Evolutionary conservation across 352 stramenopile species (phyloP), one percentile per base, ranked within the genome.

Genomic region (Phytopythium ostracodes): DNA sequence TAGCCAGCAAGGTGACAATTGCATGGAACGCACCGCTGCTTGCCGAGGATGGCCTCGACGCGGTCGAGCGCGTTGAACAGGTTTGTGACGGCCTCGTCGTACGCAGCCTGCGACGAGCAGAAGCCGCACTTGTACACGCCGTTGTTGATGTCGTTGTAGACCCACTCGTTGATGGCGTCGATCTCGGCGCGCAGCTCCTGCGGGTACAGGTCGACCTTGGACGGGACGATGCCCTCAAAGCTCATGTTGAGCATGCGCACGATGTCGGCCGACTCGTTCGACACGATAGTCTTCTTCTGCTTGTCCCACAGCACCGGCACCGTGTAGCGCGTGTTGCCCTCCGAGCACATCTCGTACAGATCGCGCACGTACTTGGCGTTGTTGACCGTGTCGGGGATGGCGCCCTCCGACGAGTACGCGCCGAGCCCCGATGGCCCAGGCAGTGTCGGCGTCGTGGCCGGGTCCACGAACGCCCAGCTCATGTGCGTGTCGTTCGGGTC

Each of bases 191-290:
- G 80, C 27, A 96, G 71, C 50, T 89, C 78, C 46, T 67, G 58
- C 25, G 92, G 89, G 71, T 94, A 96, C 54, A 97, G 71, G 50
- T 95, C 78, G 47, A 88, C 74, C 61, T 75, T 81, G 44, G 75
- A 85, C 55, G 87, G 69, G 56, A 91, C 79, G 47, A 89, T 71
- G 29, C 73, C 63, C 55, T 96, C 76, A 56, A 96, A 96, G 27
- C 79, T 85, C 51, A 63, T 80, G 71, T 92, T 92, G 29, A 98
- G 83, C 71, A 98, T 96, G 64, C 91, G 82, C 66, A 98, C 89
- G 60, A 98, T 98, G 55, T 98, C 91, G 54, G 86, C 81, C 49
- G 87, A 97, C 68, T 98, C 94, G 76, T 98, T 98, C 59, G 86
- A 97, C 25, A 98, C 90, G 69, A 98, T 98, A 27, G 77, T 89